Percentiles rank a stretch among this genome's conserved stretches.
Evolutionary conservation across 2,329 filamentous ascomycete genomes (phyloP).

Genomic region (Sclerotinia minor): DNA sequence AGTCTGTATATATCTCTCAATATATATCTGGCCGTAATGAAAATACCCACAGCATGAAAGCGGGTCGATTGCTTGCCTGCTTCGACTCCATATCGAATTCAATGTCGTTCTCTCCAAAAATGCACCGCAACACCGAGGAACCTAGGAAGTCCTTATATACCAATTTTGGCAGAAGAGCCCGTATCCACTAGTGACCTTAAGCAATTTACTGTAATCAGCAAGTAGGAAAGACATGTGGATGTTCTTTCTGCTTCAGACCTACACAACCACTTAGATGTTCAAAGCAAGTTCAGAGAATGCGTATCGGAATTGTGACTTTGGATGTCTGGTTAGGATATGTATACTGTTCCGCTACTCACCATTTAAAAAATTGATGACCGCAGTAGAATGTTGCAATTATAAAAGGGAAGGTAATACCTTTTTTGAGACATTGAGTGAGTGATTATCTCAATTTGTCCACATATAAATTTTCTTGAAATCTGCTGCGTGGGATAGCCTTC

Average conservation of each 20-base stretch:
- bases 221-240: neutral
- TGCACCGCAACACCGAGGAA: neutral
- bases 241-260: no score
- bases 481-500: no score
- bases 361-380: no score
- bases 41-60: fast-evolving
- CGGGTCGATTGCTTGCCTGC: neutral
- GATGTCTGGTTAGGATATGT: neutral
- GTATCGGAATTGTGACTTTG: fast-evolving
- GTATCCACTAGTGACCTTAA: no score
- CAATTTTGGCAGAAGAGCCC: fast-evolving
- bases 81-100: fast-evolving
- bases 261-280: neutral
- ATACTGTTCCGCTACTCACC: neutral
- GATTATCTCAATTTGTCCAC: no score
- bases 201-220: neutral
- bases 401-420: neutral
- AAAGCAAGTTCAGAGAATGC: fast-evolving
- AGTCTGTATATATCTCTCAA: neutral
- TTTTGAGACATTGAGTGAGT: neutral
- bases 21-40: neutral
- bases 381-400: no score
- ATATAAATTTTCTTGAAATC: neutral
- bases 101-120: neutral
- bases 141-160: neutral